Evolutionary conservation across 1,284 basidiomycete species (phyloP).

Genomic region (Wallemia hederae): DNA sequence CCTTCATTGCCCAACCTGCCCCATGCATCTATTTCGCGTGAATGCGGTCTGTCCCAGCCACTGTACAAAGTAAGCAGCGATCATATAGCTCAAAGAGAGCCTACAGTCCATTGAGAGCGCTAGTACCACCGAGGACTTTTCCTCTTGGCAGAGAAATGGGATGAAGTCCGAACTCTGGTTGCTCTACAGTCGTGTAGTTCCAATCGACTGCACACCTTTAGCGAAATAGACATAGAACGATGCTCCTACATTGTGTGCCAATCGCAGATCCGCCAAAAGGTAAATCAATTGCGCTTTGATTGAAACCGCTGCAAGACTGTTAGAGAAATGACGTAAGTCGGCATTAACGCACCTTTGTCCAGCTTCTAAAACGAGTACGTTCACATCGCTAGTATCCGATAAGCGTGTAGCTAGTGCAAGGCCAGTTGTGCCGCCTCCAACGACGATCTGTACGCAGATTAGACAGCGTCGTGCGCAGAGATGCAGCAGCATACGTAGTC

Average conservation of each 20-base stretch:
- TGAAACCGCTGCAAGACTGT: background rate
- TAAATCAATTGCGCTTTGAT: background rate
- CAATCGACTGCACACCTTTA: background rate
- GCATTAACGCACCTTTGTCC: background rate
- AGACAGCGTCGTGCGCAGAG: background rate
- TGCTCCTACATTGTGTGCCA: constrained; percentile 3
- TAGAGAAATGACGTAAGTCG: background rate
- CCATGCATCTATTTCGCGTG: constrained; percentile 4
- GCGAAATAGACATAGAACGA: background rate
- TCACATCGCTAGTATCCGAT: constrained; percentile 7
- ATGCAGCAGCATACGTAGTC: background rate
- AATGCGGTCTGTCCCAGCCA: background rate
- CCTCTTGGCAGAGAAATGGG: background rate
- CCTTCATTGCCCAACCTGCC: constrained; percentile 2
- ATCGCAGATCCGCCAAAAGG: background rate
- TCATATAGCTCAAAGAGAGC: background rate
- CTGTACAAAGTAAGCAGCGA: background rate
- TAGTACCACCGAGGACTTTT: background rate
- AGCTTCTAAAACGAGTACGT: constrained; percentile 12
- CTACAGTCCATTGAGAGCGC: background rate
- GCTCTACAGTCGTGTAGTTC: background rate
- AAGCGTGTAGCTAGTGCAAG: constrained; percentile 11
- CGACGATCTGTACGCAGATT: constrained; percentile 8
- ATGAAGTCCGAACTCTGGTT: background rate
- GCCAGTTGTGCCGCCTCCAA: constrained; percentile 12